These are phyloP conservation scores for Avena insularis DNA, from an alignment of 176 grass and related monocot species.

Conservation along the genomic window DNA sequence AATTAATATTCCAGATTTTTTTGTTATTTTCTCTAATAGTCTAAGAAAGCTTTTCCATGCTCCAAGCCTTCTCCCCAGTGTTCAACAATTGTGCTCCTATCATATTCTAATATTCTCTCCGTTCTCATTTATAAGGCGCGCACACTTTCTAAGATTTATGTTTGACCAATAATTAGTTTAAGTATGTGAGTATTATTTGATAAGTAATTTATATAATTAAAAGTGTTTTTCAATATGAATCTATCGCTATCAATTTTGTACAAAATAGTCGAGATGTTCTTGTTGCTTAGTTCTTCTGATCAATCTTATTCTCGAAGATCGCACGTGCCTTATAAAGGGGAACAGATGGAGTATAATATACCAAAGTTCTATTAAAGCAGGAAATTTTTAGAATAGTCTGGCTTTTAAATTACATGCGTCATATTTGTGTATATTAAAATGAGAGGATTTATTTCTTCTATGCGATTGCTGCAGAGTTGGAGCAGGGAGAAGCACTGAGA, in stretches of 20 bases:
- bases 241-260: no score
- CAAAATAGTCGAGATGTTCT: no score
- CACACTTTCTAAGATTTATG: no score
- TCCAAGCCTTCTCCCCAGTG: conserved; percentile 9
- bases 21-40: conserved; percentile 10
- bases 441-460: conserved; percentile 35
- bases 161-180: no score
- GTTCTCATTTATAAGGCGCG: no score
- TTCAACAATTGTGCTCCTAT: conserved; percentile 35
- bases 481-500: conserved; percentile 90
- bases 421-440: conserved; percentile 25
- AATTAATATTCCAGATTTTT: neutral
- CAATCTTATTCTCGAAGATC: no score
- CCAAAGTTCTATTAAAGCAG: conserved; percentile 24
- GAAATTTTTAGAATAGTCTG: neutral
- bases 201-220: no score
- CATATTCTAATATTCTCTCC: neutral
- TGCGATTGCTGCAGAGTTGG: conserved; percentile 76
- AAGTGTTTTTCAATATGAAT: no score
- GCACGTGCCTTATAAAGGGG: no score
- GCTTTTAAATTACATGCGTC: neutral
- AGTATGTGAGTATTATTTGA: no score
- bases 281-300: no score
- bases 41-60: conserved; percentile 13
- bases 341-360: neutral